phyloP scores from a whole-genome alignment of 148 eudicot species.

The Chenopodium berlandieri region DNA sequence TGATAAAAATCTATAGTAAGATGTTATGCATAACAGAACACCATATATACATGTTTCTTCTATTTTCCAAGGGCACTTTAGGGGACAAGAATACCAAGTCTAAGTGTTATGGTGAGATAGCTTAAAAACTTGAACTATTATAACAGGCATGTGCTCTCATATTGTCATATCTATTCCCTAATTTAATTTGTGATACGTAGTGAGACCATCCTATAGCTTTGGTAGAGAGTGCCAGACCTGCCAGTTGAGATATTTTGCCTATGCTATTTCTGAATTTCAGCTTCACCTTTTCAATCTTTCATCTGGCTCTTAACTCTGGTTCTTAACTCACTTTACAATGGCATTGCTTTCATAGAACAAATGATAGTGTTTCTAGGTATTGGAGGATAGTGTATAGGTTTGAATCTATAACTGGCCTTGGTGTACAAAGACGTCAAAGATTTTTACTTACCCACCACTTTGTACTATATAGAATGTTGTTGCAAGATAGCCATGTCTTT shows the following conservation, averaged over 20 bases:
- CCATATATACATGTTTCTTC: background rate
- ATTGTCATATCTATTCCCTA: background rate
- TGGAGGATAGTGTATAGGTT: background rate
- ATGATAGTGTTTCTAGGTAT: background rate
- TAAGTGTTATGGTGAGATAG: background rate
- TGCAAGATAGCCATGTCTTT: background rate
- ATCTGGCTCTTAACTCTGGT: background rate
- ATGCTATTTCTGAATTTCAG: background rate
- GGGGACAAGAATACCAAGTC: background rate
- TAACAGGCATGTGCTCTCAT: background rate
- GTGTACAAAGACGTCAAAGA: background rate
- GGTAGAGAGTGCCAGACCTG: background rate
- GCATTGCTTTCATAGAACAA: background rate
- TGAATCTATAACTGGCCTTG: background rate
- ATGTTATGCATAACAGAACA: background rate
- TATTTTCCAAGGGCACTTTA: background rate
- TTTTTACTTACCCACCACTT: background rate
- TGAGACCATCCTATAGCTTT: background rate
- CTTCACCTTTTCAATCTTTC: background rate
- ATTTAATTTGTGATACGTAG: background rate
- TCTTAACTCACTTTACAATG: background rate
- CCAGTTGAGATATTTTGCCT: background rate
- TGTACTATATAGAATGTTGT: background rate
- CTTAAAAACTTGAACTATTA: background rate
- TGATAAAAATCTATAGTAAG: background rate